Base-by-base conservation (phyloP, 1,139 yeast species). In the Kazachstania sp. region DNA sequence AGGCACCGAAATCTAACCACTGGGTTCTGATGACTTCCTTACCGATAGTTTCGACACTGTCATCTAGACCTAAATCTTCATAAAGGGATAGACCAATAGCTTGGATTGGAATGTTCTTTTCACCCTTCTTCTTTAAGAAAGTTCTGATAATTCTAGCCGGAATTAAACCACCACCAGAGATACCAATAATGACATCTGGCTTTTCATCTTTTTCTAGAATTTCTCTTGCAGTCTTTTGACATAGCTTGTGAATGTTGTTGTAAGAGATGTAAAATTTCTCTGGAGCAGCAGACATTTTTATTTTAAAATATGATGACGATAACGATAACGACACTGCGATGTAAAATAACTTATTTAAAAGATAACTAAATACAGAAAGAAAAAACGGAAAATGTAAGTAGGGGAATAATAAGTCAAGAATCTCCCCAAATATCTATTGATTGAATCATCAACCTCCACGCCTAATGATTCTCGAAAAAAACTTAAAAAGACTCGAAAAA, bases 131-230 rank as follows among this genome's bases (percentile, higher is more conserved):
- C 68, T 87, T 88, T 60, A 90, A 73, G 69, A 90, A 90, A 0
- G 97, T 82, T 67, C 97, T 79, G 60, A 90, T 77, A 71, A 90
- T 90, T 65, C 97, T 79, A 29, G 97, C 97, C 16, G 97, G 97
- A 52, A 90, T 90, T 68, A 90, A 85, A 5, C 97, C 97, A 60
- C 97, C 95, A 53, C 95, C 95, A 61, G 77, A 78, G 61, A 90
- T 86, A 58, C 97, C 97, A 52, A 90, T 82, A 69, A 90, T 87
- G 55, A 87, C 74, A 67, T 86, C 92, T 29, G 96, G 96, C 61
- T 82, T 78, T 37, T 72, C 73, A 40, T 68, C 63, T 67, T 78
- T 81, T 42, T 72, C 74, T 66, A 84, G 77, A 61, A 88, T 79
- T 54, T 75, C 74, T 51, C 73, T 79, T 19, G 97, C 95, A 28